These are phyloP conservation scores for Yueomyces sp. DNA, from an alignment of 805 yeast genomes.

Conservation along the genomic window DNA sequence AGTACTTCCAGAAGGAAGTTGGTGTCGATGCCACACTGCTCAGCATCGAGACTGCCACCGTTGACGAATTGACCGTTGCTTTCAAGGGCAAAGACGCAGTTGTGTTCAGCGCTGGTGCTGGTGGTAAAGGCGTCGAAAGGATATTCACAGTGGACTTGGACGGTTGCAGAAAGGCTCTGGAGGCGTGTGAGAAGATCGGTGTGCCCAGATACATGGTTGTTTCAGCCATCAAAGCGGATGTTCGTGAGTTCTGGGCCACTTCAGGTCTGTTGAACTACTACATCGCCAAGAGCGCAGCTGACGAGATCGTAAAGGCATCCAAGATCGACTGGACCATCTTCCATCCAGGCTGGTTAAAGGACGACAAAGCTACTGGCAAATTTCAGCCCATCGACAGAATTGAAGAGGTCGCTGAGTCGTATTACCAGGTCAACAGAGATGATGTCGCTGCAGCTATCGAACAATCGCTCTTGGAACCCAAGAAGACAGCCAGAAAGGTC, in stretches of 20 bases:
- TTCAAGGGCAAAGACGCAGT: constrained; percentile 40
- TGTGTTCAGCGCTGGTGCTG: constrained; percentile 51
- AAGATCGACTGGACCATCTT: constrained; percentile 41
- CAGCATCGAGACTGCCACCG: constrained; percentile 26
- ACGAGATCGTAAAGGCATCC: constrained; percentile 29
- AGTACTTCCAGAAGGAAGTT: constrained; percentile 27
- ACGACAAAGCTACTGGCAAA: constrained; percentile 29
- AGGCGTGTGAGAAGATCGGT: constrained; percentile 34
- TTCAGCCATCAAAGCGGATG: constrained; percentile 43
- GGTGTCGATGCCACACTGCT: constrained; percentile 26
- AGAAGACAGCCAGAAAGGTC: constrained; percentile 29
- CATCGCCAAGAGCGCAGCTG: constrained; percentile 52
- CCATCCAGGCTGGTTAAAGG: constrained; percentile 32
- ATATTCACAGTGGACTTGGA: constrained; percentile 46
- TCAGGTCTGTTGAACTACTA: constrained; percentile 34
- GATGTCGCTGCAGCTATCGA: constrained; percentile 42
- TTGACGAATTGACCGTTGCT: constrained; percentile 23
- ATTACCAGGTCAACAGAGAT: constrained; percentile 29
- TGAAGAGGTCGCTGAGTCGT: constrained; percentile 10
- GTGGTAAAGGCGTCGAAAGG: constrained; percentile 35
- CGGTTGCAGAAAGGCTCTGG: constrained; percentile 43
- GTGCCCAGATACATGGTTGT: constrained; percentile 37
- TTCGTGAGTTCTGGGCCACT: constrained; percentile 32
- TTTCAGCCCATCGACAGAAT: constrained; percentile 13
- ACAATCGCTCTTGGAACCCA: constrained; percentile 25